These are phyloP conservation scores for Penicillium digitatum DNA, from an alignment of 2,329 filamentous ascomycete species.

Conservation along the genomic window DNA sequence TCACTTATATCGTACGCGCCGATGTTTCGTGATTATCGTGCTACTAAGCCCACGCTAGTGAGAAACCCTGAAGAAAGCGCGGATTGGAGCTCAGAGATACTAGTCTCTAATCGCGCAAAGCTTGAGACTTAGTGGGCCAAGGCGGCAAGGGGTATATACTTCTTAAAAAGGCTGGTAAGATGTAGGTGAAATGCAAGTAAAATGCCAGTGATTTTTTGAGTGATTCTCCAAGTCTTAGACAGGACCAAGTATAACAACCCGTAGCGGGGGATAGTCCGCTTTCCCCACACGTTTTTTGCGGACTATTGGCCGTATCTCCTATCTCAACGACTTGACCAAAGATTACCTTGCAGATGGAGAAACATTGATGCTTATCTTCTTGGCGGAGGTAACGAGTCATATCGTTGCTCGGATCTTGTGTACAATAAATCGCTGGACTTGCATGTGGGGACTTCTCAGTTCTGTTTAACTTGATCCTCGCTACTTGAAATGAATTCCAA, in stretches of 20 bases:
- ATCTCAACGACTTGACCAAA: not conserved
- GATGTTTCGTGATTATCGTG: constrained; percentile 48
- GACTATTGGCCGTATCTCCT: constrained; percentile 3
- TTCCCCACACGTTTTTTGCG: not conserved
- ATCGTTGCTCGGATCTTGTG: not conserved
- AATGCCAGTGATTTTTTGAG: not conserved
- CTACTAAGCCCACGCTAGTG: constrained; percentile 47
- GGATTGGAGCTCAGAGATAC: constrained; percentile 43
- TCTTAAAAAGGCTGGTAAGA: too few species aligned
- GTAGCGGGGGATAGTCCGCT: constrained; percentile 5
- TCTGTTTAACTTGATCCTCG: not conserved
- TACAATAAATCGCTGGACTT: not conserved
- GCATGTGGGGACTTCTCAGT: not conserved
- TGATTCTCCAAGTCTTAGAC: not conserved
- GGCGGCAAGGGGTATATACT: not conserved
- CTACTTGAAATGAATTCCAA: constrained; percentile 4
- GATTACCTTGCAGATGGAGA: not conserved
- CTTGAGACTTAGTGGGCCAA: constrained; percentile 11
- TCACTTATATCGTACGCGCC: constrained; percentile 45
- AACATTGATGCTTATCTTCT: constrained; percentile 10
- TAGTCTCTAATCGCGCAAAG: constrained; percentile 46
- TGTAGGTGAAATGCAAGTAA: not conserved
- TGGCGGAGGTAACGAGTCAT: constrained; percentile 5
- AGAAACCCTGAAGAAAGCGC: constrained; percentile 41
- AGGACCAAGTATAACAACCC: not conserved